phyloP scores from a whole-genome alignment of 106 monocot genomes.

The Dioscorea zingiberensis region DNA sequence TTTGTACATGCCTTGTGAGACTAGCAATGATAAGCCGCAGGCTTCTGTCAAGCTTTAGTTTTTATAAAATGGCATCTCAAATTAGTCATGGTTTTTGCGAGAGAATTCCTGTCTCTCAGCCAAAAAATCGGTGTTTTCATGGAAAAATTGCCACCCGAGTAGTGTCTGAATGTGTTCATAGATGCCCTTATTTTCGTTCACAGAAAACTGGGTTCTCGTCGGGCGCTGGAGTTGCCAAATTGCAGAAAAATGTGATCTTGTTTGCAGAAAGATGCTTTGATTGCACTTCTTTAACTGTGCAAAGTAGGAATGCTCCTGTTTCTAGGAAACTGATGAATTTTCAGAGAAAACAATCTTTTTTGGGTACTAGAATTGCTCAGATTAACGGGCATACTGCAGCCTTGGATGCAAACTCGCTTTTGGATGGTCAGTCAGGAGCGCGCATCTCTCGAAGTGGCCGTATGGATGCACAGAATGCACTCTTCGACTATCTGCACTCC shows the following conservation, averaged over 20 bases:
- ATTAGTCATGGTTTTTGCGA: background rate
- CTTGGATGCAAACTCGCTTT: constrained; percentile 4
- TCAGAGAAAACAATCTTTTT: background rate
- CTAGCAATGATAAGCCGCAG: constrained; percentile 5
- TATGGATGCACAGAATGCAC: constrained; percentile 52
- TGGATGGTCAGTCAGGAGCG: background rate
- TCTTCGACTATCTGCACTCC: constrained; percentile 64
- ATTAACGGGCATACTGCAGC: background rate
- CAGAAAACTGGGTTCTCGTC: background rate
- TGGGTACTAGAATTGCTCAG: background rate
- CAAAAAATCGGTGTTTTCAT: background rate
- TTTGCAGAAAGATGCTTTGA: constrained; percentile 1
- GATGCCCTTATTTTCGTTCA: background rate
- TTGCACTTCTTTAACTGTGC: background rate
- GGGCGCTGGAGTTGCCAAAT: background rate
- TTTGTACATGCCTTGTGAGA: background rate
- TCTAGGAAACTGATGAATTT: background rate
- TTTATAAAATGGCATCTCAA: constrained; percentile 5
- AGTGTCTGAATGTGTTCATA: background rate
- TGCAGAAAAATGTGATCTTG: background rate
- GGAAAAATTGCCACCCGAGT: background rate
- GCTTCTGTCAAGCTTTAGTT: background rate
- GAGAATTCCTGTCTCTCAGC: background rate
- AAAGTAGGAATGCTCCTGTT: background rate
- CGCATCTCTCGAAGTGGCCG: constrained; percentile 21